A percentile compares a stretch with the other conserved stretches of the same genome.
Evolutionary conservation across 805 yeast genomes (phyloP).

Genomic region (Pichia insulana): DNA sequence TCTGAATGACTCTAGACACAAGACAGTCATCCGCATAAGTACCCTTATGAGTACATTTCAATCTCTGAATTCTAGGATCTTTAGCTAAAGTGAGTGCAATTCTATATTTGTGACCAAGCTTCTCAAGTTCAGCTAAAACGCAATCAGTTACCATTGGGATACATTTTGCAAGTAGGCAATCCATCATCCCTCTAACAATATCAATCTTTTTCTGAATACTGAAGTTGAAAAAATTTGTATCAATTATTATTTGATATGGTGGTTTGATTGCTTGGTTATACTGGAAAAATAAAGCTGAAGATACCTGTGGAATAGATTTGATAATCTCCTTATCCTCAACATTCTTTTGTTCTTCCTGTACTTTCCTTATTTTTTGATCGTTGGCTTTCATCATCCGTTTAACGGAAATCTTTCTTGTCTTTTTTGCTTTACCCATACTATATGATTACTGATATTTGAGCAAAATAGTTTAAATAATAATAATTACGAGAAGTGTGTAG

Average conservation of each 20-base stretch:
- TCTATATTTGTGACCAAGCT: slow-evolving; percentile 88
- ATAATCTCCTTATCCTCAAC: slow-evolving; percentile 71
- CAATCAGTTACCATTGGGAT: slow-evolving; percentile 95
- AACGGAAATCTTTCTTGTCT: slow-evolving; percentile 95
- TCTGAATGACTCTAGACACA: slow-evolving; percentile 88
- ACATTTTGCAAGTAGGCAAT: slow-evolving; percentile 86
- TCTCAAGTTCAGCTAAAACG: slow-evolving; percentile 96
- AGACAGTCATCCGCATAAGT: slow-evolving; percentile 98
- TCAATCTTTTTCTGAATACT: slow-evolving; percentile 94
- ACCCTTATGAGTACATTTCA: slow-evolving; percentile 88
- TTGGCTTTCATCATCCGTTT: slow-evolving; percentile 73
- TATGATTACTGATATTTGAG: not conserved
- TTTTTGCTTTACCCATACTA: slow-evolving; percentile 93
- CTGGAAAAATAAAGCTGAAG: slow-evolving; percentile 91
- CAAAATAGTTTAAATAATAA: not conserved
- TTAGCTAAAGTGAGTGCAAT: slow-evolving; percentile 88
- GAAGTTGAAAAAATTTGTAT: slow-evolving; percentile 94
- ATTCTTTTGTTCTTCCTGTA: slow-evolving; percentile 30
- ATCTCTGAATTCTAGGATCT: slow-evolving; percentile 83
- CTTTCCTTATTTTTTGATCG: slow-evolving; percentile 52
- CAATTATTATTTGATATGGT: slow-evolving; percentile 94
- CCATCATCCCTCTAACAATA: slow-evolving; percentile 95
- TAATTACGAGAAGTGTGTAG: not conserved
- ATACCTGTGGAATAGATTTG: slow-evolving; percentile 79
- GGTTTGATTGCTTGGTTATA: slow-evolving; percentile 91